These are phyloP conservation scores for Spinacia oleracea DNA, from an alignment of 179 eudicot genomes.

Conservation along the genomic window DNA sequence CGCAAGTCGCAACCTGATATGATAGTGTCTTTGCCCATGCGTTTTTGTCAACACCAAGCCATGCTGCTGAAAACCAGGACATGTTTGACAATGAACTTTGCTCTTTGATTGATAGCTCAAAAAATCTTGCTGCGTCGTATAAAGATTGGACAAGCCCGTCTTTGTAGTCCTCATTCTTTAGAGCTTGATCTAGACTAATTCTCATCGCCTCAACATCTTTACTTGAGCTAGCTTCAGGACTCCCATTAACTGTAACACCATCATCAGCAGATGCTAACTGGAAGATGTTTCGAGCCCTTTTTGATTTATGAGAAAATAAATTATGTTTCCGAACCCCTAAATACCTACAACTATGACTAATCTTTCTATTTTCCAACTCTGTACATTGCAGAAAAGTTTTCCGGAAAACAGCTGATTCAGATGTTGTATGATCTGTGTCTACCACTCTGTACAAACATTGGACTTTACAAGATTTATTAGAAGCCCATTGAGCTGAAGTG, in stretches of 20 bases:
- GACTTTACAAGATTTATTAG: constrained; percentile 40
- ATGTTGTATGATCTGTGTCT: constrained; percentile 41
- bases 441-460: constrained; percentile 39
- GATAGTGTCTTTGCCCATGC: constrained; percentile 85
- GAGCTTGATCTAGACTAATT: constrained; percentile 64
- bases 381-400: constrained; percentile 47
- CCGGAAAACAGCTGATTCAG: constrained; percentile 36
- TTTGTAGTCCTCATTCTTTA: constrained; percentile 63
- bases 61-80: constrained; percentile 86
- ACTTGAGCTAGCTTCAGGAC: constrained; percentile 56
- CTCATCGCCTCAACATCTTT: constrained; percentile 61
- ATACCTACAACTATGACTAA: constrained; percentile 39
- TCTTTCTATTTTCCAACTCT: constrained; percentile 36
- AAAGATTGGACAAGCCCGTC: constrained; percentile 81
- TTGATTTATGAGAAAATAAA: constrained; percentile 35
- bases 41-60: constrained; percentile 86
- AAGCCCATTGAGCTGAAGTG: constrained; percentile 54
- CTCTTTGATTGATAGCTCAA: constrained; percentile 78
- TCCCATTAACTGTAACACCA: constrained; percentile 72
- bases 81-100: constrained; percentile 47
- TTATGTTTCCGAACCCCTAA: constrained; percentile 36
- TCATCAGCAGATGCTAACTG: constrained; percentile 76
- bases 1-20: constrained; percentile 71
- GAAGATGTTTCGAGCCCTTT: constrained; percentile 35
- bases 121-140: constrained; percentile 87